Base-by-base conservation (phyloP, 1,284 basidiomycete species). In the Salmacisia buchloeana region DNA sequence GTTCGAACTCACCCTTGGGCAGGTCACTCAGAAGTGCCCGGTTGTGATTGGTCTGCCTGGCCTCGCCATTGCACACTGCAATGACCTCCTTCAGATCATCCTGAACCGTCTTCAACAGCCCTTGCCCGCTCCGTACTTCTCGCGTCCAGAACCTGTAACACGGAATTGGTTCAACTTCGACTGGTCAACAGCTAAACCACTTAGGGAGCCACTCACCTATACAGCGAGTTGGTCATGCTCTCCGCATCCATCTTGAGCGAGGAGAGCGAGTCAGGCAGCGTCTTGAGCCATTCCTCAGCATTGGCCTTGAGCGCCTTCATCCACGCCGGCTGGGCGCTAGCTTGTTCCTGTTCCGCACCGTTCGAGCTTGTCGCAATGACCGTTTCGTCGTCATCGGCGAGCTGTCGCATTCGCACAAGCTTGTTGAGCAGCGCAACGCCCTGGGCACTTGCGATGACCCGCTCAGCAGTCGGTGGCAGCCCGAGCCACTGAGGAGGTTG, bases 401-500 rank as follows among this genome's bases (percentile, higher is more conserved):
- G 59, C 58, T 75, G 70, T 58, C 73, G 71, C 70, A 79, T 75
- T 43, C 66, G 64, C 41, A 72, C 69, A 29, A 79, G 67, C 68
- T 76, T 75, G 64, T 64, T 72, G 38, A 79, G 60, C 61, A 74
- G 59, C 1, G 63, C 63, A 5, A 63, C 61, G 41, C 73, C 74
- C 36, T 73, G 74, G 10, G 72, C 71, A 10, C 69, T 74, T 1
- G 77, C 77, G 34, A 75, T 74, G 59, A 75, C 73, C 54, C 74
- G 72, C 57, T 79, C 76, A 2, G 77, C 77, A 29, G 67, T 75
- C 2, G 76, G 69, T 41, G 77, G 75, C 59, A 79, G 65, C 6
- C 72, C 70, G 31, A 79, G 68, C 77, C 77, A 79, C 56, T 75
- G 69, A 15, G 74, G 72, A 10, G 77, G 77, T 62, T 79, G 77